These are phyloP conservation scores for Coemansia erecta DNA, from an alignment of 192 early-diverging fungal species.

Conservation along the genomic window DNA sequence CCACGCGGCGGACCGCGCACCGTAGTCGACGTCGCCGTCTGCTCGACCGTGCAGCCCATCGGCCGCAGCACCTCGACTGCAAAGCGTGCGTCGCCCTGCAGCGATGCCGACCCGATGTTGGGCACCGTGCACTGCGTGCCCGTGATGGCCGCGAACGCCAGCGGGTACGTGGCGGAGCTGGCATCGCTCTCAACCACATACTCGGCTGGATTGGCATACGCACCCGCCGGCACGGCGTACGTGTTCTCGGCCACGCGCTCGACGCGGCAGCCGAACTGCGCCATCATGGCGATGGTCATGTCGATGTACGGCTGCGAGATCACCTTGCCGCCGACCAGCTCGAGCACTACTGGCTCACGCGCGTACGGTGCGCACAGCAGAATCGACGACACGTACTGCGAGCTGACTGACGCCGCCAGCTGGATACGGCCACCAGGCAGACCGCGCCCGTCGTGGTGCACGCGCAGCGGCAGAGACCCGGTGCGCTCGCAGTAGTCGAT, in stretches of 20 bases:
- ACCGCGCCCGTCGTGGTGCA: conserved; percentile 66
- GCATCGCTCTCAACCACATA: conserved; percentile 97
- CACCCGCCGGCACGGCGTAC: conserved; percentile 77
- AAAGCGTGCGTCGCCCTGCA: conserved; percentile 92
- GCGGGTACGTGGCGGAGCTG: conserved; percentile 93
- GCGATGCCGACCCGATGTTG: conserved; percentile 88
- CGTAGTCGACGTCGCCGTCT: conserved; percentile 86
- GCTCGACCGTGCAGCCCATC: conserved; percentile 91
- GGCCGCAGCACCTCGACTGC: conserved; percentile 84
- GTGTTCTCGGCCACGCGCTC: conserved; percentile 70
- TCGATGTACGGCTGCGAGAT: conserved; percentile 98
- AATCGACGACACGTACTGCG: conserved; percentile 98
- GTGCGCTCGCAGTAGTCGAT: conserved; percentile 75
- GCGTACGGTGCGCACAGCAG: conserved; percentile 96
- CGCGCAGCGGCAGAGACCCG: conserved; percentile 84
- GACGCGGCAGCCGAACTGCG: conserved; percentile 83
- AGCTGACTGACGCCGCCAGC: conserved; percentile 89
- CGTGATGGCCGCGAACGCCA: conserved; percentile 95
- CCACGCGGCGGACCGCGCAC: conserved; percentile 82
- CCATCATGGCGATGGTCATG: conserved; percentile 99
- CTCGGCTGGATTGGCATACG: conserved; percentile 77
- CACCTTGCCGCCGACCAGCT: conserved; percentile 87
- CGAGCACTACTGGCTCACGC: conserved; percentile 69
- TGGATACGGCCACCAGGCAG: conserved; percentile 85
- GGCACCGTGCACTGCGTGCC: conserved; percentile 83